These are phyloP conservation scores for Nicotiana noctiflora DNA, from an alignment of 257 asterid species.

Conservation along the genomic window DNA sequence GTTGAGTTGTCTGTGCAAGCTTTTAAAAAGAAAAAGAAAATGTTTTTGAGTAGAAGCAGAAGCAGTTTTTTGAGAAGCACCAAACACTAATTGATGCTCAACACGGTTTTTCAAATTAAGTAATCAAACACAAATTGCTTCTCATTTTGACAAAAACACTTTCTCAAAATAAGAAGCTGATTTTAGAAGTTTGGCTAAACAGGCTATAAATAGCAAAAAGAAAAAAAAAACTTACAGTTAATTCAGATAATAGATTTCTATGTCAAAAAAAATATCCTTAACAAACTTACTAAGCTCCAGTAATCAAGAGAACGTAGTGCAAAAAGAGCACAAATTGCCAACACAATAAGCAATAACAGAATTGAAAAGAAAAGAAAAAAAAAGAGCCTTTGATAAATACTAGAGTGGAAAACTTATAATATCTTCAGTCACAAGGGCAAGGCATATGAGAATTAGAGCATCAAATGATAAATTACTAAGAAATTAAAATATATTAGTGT, in stretches of 20 bases:
- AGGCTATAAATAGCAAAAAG: neutral
- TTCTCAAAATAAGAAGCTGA: no score
- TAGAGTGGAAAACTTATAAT: neutral
- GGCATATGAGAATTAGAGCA: neutral
- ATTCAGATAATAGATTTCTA: neutral
- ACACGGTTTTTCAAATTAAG: no score
- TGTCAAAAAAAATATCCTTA: neutral
- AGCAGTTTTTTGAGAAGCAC: no score
- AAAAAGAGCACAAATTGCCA: neutral
- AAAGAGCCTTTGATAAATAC: neutral
- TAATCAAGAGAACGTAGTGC: neutral
- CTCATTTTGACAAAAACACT: no score
- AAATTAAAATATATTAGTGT: neutral
- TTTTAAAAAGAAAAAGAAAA: no score
- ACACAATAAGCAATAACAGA: neutral
- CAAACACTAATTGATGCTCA: no score
- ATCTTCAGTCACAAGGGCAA: conserved; percentile 2
- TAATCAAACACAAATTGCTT: no score
- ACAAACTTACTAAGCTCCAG: neutral
- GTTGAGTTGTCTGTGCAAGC: no score
- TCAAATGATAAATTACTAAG: neutral
- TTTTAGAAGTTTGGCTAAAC: no score
- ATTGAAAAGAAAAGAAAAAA: neutral
- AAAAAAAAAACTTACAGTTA: neutral
- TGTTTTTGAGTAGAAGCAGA: no score